A percentile compares a stretch with the other conserved stretches of the same genome.
These are phyloP conservation scores for Eutreptiella sp. DNA, from an alignment of 208 protist genomes.

Conservation along the genomic window DNA sequence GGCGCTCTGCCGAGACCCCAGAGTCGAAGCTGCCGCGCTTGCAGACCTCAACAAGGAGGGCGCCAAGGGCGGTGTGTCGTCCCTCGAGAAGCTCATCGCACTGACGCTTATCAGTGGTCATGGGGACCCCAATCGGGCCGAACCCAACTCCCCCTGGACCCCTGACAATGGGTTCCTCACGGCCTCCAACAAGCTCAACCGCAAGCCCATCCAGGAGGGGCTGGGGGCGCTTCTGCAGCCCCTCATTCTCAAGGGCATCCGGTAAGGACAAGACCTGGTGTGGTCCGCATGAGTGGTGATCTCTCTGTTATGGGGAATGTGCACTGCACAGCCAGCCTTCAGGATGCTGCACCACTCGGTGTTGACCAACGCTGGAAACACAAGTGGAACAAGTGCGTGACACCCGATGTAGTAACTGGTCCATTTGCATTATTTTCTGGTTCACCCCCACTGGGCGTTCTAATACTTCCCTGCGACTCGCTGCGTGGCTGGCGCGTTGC, in stretches of 20 bases:
- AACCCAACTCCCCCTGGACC: constrained; percentile 11
- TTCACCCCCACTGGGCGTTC: constrained; percentile 1
- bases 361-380: too few relatives aligned
- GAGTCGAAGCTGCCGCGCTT: not conserved
- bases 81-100: constrained; percentile 6
- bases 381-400: too few relatives aligned
- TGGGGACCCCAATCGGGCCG: not conserved
- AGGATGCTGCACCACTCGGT: too few relatives aligned
- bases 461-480: too few relatives aligned
- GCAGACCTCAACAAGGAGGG: constrained; percentile 20
- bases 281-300: too few relatives aligned
- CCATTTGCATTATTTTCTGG: constrained; percentile 10
- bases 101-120: not conserved
- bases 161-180: constrained; percentile 12
- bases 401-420: not conserved
- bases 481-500: too few relatives aligned
- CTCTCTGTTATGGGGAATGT: too few relatives aligned
- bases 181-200: constrained; percentile 13
- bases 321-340: too few relatives aligned
- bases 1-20: constrained; percentile 15
- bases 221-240: not conserved
- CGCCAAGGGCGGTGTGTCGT: constrained; percentile 5
- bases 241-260: constrained; percentile 12
- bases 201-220: not conserved
- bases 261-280: too few relatives aligned